Evolutionary conservation across 768 basidiomycete species (phyloP), one percentile per base, ranked within the genome.

Genomic region (Butyriboletus loyo): DNA sequence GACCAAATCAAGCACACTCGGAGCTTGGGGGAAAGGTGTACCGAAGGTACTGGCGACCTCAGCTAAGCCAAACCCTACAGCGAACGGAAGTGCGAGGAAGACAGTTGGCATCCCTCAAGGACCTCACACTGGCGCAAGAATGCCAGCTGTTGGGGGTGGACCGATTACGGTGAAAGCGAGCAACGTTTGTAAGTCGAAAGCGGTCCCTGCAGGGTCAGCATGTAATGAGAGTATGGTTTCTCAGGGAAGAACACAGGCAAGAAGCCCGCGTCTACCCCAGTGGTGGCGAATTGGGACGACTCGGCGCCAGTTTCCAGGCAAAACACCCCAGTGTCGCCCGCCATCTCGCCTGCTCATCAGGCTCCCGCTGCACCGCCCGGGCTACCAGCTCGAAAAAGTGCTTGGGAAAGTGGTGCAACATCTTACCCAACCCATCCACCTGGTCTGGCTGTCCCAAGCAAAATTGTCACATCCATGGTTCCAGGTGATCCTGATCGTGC

Each of bases 71-170:
- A 49, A 46, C 22, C 45, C 60, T 50, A 51, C 57, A 50, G 56
- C 66, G 44, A 58, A 65, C 43, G 57, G 55, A 60, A 67, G 52
- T 46, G 45, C 19, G 24, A 66, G 53, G 40, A 66, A 60, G 50
- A 39, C 41, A 11, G 39, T 35, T 5, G 25, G 21, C 25, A 13
- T 48, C 19, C 46, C 55, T 35, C 60, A 55, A 51, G 53, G 10
- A 43, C 36, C 28, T 32, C 19, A 34, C 24, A 21, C 44, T n/a
- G 22, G 30, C 19, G 17, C 35, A 11, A 66, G 49, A 49, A 3
- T 43, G 46, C 67, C 67, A 44, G 67, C 67, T 21, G 41, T 69
- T 24, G 67, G 65, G 1, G 67, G 67, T 19, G 67, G 67, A 7
- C 37, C 58, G 7, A 28, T 71, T 22, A 30, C 21, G 3, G 63